phyloP scores from a whole-genome alignment of 1,284 basidiomycete genomes.

The Malassezia nana region DNA sequence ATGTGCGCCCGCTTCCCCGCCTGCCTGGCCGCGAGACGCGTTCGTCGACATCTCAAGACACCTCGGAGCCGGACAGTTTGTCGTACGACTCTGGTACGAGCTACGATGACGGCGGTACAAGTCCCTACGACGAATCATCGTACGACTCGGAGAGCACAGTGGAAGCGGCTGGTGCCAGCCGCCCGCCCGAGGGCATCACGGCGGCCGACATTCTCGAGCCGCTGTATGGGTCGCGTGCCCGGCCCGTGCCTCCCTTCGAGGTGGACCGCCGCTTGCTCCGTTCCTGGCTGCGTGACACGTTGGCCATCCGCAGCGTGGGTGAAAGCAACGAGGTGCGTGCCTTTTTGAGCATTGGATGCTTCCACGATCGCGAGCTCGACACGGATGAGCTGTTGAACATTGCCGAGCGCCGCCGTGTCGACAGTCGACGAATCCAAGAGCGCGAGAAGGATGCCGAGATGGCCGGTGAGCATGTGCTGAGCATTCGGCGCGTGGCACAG shows the following conservation, averaged over 20 bases:
- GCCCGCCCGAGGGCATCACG: background rate
- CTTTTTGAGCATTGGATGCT: conserved; percentile 36
- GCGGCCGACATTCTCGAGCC: conserved; percentile 4
- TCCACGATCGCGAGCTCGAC: conserved; percentile 29
- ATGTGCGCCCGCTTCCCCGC: conserved; percentile 33
- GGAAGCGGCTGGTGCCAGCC: background rate
- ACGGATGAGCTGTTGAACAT: conserved; percentile 30
- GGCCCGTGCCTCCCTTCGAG: conserved; percentile 27
- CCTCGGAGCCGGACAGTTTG: background rate
- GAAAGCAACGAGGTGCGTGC: conserved; percentile 35
- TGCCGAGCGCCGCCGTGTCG: conserved; percentile 28
- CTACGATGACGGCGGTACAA: conserved; percentile 1
- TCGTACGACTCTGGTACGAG: background rate
- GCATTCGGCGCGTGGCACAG: conserved; percentile 34
- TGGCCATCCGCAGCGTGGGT: conserved; percentile 35
- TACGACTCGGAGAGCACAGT: background rate
- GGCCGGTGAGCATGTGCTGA: conserved; percentile 39
- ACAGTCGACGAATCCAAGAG: conserved; percentile 31
- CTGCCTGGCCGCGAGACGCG: conserved; percentile 18
- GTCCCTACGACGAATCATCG: conserved; percentile 1
- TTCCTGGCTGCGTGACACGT: conserved; percentile 41
- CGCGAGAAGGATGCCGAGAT: conserved; percentile 33
- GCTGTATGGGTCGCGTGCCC: conserved; percentile 7
- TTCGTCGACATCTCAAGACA: background rate
- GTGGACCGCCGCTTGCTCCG: conserved; percentile 37